Evolutionary conservation across 2,329 filamentous ascomycete species (phyloP).

Genomic region (Rasamsonia emersonii): DNA sequence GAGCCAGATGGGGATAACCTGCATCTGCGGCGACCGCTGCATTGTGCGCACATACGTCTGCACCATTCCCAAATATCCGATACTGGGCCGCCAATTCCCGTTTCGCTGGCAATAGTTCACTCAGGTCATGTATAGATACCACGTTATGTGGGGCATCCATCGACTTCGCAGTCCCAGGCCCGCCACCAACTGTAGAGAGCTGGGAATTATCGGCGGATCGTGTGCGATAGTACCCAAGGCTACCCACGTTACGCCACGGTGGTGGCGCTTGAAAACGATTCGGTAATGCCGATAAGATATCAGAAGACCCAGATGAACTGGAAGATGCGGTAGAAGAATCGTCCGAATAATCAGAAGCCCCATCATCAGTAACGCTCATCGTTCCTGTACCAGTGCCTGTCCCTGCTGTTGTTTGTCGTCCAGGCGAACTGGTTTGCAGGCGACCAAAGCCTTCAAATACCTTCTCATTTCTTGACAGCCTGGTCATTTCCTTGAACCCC

Average conservation of each 20-base stretch:
- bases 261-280: constrained; percentile 42
- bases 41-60: constrained; percentile 78
- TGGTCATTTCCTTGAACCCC: constrained; percentile 41
- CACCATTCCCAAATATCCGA: constrained; percentile 70
- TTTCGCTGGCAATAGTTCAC: constrained; percentile 67
- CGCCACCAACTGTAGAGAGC: constrained; percentile 43
- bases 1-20: constrained; percentile 62
- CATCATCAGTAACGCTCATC: constrained; percentile 37
- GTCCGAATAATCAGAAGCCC: constrained; percentile 38
- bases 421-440: constrained; percentile 44
- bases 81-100: constrained; percentile 69
- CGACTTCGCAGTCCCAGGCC: constrained; percentile 38
- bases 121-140: constrained; percentile 64
- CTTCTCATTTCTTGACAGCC: constrained; percentile 39
- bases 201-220: constrained; percentile 41
- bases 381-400: constrained; percentile 32
- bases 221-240: constrained; percentile 49
- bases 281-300: constrained; percentile 36
- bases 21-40: constrained; percentile 64
- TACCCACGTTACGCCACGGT: constrained; percentile 42
- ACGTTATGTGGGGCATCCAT: constrained; percentile 53
- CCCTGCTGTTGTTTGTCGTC: constrained; percentile 38
- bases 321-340: constrained; percentile 55
- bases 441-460: constrained; percentile 58
- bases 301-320: constrained; percentile 37